Conservation (phyloP, 768 basidiomycete genomes). For the Boletus sensibilis region DNA sequence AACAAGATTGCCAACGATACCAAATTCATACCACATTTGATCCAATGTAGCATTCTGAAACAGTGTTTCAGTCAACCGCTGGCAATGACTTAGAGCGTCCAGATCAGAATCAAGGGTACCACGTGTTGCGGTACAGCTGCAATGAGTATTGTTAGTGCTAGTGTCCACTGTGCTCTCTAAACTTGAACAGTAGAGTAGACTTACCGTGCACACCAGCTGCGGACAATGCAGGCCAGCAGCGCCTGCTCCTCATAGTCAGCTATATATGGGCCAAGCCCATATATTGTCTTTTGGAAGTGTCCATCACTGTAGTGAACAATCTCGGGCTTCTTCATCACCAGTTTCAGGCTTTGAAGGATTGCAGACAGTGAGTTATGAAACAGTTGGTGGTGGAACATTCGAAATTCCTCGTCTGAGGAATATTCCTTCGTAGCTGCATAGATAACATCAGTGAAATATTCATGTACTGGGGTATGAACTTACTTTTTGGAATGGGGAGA, state of each 20-base stretch:
- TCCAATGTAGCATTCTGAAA: not conserved
- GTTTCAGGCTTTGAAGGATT: constrained; percentile 9
- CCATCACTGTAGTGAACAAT: constrained; percentile 31
- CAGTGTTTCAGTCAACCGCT: not conserved
- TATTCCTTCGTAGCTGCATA: constrained; percentile 8
- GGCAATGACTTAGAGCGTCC: not conserved
- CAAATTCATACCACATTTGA: constrained; percentile 29
- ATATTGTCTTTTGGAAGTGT: constrained; percentile 17
- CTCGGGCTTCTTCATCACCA: constrained; percentile 28
- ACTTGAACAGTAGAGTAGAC: constrained; percentile 1
- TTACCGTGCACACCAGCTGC: not conserved
- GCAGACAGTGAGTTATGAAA: constrained; percentile 26
- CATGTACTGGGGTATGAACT: not conserved
- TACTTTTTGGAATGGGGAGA: constrained; percentile 34
- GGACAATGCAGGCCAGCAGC: not conserved
- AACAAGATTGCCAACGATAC: constrained; percentile 24
- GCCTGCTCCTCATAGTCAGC: constrained; percentile 1
- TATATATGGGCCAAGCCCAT: constrained; percentile 1
- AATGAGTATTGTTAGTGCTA: not conserved
- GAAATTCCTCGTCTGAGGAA: constrained; percentile 15
- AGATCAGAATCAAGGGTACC: too few species aligned
- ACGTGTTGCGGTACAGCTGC: not conserved
- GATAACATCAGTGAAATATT: not conserved
- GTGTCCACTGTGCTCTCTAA: constrained; percentile 27
- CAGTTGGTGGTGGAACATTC: constrained; percentile 30